Evolutionary conservation across 1,139 yeast species (phyloP), one percentile per base, ranked within the genome.

Genomic region (Pichia inconspicua): DNA sequence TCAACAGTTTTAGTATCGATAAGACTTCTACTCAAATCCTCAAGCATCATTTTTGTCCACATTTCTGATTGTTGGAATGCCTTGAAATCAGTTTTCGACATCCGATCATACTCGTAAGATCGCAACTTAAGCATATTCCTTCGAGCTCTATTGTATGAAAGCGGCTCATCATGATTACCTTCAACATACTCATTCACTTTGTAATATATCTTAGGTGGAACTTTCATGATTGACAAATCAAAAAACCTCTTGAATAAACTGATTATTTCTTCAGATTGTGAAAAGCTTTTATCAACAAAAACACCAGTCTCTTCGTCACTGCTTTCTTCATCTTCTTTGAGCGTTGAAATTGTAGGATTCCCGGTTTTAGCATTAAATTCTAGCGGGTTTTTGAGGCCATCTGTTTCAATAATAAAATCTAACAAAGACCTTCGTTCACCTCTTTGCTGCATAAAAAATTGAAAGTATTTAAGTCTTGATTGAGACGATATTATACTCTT

Each of bases 341-440:
- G 56, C 10, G 55, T 60, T 22, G 9, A 19, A 12, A n/a, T 14
- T 3, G 8, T 19, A 15, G 15, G n/a, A 10, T 3, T 19, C 7
- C 31, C 36, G 2, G 30, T 14, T 9, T 35, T 5, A 10, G n/a
- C 32, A 32, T 42, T 34, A 36, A 52, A 58, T 51, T 84, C 92
- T 27, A 85, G 64, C 0, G 96, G 96, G 45, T 84, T 85, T 57
- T 80, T 78, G 37, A 86, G 71, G 1, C 75, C 71, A 53, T 87
- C 86, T 1, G 85, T 83, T 0, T 78, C 74, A 11, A 75, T 64
- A 85, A 90, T 87, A 52, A 80, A 81, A 43, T 78, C 80, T 4
- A 87, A 61, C 28, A 75, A 56, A 3, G 67, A 64, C 1, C 70
- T 59, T 44, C 78, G 64, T 10, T 71, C 55, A 10, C 46, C 65